Conservation (phyloP, 2,329 filamentous ascomycete species). For the Phyllosticta citriasiana region DNA sequence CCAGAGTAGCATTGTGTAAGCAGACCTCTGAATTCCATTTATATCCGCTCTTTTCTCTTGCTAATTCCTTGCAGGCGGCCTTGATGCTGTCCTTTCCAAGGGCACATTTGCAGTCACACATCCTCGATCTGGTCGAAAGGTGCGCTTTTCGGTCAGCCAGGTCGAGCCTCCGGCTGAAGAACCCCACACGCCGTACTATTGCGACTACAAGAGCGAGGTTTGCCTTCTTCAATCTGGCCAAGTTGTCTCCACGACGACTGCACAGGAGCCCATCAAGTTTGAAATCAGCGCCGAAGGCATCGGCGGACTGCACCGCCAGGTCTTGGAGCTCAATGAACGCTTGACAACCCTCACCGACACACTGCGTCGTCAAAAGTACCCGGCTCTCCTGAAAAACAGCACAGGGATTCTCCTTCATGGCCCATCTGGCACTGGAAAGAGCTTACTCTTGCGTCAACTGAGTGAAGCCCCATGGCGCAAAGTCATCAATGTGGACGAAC, state of each 20-base stretch:
- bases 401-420: constrained; percentile 66
- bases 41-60: not conserved
- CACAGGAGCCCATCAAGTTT: constrained; percentile 8
- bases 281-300: constrained; percentile 37
- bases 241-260: not conserved
- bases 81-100: constrained; percentile 60
- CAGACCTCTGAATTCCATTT: not conserved
- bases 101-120: constrained; percentile 51
- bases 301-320: constrained; percentile 57
- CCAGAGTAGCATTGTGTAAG: constrained; percentile 24
- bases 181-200: constrained; percentile 19
- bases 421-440: constrained; percentile 76
- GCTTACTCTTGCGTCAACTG: constrained; percentile 59
- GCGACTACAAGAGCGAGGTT: constrained; percentile 18
- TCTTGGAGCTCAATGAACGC: constrained; percentile 56
- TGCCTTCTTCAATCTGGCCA: constrained; percentile 13
- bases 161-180: constrained; percentile 36
- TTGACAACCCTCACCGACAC: constrained; percentile 33
- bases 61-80: constrained; percentile 36
- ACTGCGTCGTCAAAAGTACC: constrained; percentile 4
- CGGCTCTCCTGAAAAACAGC: not conserved
- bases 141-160: constrained; percentile 50
- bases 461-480: constrained; percentile 57
- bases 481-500: constrained; percentile 50
- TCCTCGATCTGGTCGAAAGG: constrained; percentile 44